These are phyloP conservation scores for Candida hispaniensis DNA, from an alignment of 805 yeast genomes.

Conservation along the genomic window DNA sequence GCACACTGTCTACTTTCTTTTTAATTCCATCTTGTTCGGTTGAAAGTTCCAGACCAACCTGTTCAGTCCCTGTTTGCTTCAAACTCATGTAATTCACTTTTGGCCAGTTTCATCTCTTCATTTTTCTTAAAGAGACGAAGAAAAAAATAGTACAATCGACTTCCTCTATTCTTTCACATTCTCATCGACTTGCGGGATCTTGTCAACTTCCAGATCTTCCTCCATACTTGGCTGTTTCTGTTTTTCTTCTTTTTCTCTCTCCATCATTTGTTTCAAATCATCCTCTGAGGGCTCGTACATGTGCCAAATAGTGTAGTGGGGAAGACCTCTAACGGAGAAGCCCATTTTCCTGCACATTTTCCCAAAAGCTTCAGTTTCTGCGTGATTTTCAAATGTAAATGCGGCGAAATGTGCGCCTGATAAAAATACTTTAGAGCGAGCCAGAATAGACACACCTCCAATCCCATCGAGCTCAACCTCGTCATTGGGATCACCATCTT, in stretches of 20 bases:
- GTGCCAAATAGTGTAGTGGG: slow-evolving; percentile 96
- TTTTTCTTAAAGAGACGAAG: slow-evolving; percentile 2
- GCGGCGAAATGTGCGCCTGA: slow-evolving; percentile 94
- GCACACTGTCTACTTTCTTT: too few relatives aligned
- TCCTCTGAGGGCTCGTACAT: slow-evolving; percentile 95
- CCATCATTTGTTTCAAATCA: slow-evolving; percentile 62
- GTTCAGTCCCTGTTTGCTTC: too few relatives aligned
- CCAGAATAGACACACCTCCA: slow-evolving; percentile 90
- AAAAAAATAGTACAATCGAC: background rate
- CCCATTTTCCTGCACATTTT: slow-evolving; percentile 84
- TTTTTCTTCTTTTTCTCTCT: slow-evolving; percentile 30
- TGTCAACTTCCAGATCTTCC: slow-evolving; percentile 16
- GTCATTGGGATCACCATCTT: slow-evolving; percentile 77
- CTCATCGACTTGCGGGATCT: slow-evolving; percentile 10
- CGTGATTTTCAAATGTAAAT: slow-evolving; percentile 88
- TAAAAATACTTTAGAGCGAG: slow-evolving; percentile 78
- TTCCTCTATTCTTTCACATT: slow-evolving; percentile 3
- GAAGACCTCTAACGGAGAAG: slow-evolving; percentile 76
- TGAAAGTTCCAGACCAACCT: too few relatives aligned
- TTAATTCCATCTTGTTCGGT: too few relatives aligned
- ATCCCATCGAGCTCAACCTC: slow-evolving; percentile 93
- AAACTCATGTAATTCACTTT: too few relatives aligned
- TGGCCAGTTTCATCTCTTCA: too few relatives aligned
- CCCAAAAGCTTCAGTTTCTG: slow-evolving; percentile 97
- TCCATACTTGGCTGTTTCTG: slow-evolving; percentile 18